Conservation (phyloP, 768 basidiomycete genomes). For the Asterophora parasitica region DNA sequence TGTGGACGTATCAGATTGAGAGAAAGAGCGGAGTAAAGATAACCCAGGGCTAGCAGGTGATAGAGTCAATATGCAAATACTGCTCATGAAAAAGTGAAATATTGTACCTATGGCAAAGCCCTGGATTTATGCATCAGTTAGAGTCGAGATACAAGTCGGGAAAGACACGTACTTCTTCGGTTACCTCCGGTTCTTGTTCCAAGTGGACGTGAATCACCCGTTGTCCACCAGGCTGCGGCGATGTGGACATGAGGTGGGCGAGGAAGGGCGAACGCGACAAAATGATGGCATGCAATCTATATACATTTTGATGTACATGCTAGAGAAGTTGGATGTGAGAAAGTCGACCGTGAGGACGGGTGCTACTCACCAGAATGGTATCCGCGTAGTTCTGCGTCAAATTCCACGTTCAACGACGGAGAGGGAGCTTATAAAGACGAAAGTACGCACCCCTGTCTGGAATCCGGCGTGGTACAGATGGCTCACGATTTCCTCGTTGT, state of each 20-base stretch:
- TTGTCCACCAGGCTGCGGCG: constrained; percentile 60
- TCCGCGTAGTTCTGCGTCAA: constrained; percentile 71
- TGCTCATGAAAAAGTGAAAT: constrained; percentile 7
- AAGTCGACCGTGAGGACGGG: constrained; percentile 2
- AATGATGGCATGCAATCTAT: constrained; percentile 80
- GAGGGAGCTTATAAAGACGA: constrained; percentile 1
- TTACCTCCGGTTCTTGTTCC: constrained; percentile 77
- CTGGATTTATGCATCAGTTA: constrained; percentile 29
- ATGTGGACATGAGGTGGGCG: constrained; percentile 83
- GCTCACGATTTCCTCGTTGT: constrained; percentile 74
- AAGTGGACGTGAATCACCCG: constrained; percentile 71
- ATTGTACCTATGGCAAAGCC: constrained; percentile 69
- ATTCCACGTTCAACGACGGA: constrained; percentile 11
- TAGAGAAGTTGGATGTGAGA: constrained; percentile 23
- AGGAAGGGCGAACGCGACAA: constrained; percentile 85
- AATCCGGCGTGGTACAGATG: constrained; percentile 79
- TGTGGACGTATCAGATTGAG: constrained; percentile 63
- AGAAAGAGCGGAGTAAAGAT: constrained; percentile 73
- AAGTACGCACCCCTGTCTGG: constrained; percentile 64
- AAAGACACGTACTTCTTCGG: constrained; percentile 62
- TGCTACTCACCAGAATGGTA: constrained; percentile 60
- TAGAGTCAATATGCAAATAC: constrained; percentile 11
- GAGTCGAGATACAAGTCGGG: constrained; percentile 6
- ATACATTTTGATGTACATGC: constrained; percentile 73
- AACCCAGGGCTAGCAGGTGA: constrained; percentile 58